A percentile compares a stretch with the other conserved stretches of the same genome.
phyloP scores from a whole-genome alignment of 129 eudicot species.

The Lactuca saligna region DNA sequence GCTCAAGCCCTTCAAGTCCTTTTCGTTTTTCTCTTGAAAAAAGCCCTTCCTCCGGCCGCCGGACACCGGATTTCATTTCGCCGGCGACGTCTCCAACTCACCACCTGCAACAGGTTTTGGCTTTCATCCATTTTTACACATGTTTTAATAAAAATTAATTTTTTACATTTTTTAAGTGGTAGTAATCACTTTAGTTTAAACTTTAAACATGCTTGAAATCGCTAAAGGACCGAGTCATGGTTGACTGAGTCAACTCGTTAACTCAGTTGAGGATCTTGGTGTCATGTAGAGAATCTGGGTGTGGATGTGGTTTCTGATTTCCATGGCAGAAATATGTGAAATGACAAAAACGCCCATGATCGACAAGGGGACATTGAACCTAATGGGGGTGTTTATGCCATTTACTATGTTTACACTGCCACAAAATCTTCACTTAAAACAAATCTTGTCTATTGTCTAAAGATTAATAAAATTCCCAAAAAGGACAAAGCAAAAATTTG shows the following conservation, averaged over 20 bases:
- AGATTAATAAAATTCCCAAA: slow-evolving; percentile 22
- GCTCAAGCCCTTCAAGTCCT: slow-evolving; percentile 60
- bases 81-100: slow-evolving; percentile 64
- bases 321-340: neutral
- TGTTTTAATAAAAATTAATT: neutral
- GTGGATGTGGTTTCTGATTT: slow-evolving; percentile 10
- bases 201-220: neutral
- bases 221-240: neutral
- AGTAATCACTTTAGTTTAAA: neutral
- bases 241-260: slow-evolving; percentile 2
- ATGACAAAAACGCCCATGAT: slow-evolving; percentile 17
- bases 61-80: slow-evolving; percentile 54
- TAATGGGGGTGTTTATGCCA: slow-evolving; percentile 26
- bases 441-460: slow-evolving; percentile 34
- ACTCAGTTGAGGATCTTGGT: slow-evolving; percentile 15
- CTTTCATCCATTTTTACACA: neutral
- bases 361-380: slow-evolving; percentile 5
- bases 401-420: slow-evolving; percentile 16
- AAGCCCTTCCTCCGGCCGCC: slow-evolving; percentile 47
- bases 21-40: slow-evolving; percentile 64
- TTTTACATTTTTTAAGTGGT: neutral
- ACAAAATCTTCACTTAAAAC: slow-evolving; percentile 28
- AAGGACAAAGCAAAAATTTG: slow-evolving; percentile 32
- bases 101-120: slow-evolving; percentile 50
- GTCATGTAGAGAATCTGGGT: slow-evolving; percentile 18